Conservation (phyloP, 1,139 yeast genomes). For the Kodamaea alishanica region DNA sequence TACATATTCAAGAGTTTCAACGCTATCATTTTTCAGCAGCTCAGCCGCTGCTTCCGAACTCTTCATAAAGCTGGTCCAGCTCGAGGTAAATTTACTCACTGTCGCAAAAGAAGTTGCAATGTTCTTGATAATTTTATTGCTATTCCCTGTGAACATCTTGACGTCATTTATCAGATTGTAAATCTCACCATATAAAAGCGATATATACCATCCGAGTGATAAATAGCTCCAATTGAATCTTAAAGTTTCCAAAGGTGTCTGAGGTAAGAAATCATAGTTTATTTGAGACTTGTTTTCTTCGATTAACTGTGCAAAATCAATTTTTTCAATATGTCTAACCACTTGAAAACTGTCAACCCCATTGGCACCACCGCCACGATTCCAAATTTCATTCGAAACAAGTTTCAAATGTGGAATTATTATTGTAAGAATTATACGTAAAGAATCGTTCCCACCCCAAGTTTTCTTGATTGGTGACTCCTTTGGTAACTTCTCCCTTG, state of each 20-base stretch:
- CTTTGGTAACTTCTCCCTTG: constrained; percentile 55
- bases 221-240: constrained; percentile 57
- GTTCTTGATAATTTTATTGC: constrained; percentile 31
- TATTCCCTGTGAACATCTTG: constrained; percentile 22
- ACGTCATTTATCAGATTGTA: constrained; percentile 43
- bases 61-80: constrained; percentile 34
- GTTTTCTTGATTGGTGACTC: constrained; percentile 47
- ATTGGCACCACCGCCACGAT: constrained; percentile 19
- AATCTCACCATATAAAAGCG: constrained; percentile 63
- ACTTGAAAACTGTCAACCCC: constrained; percentile 29
- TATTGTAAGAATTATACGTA: constrained; percentile 42
- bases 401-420: constrained; percentile 39
- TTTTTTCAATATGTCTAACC: constrained; percentile 38
- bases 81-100: constrained; percentile 42
- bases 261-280: constrained; percentile 33
- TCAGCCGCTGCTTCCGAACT: constrained; percentile 10
- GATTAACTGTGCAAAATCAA: constrained; percentile 25
- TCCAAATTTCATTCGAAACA: constrained; percentile 36
- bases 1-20: constrained; percentile 19
- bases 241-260: constrained; percentile 45
- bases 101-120: constrained; percentile 41
- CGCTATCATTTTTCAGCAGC: constrained; percentile 11
- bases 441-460: constrained; percentile 61
- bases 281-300: constrained; percentile 21
- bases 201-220: constrained; percentile 75